Percentiles rank a stretch among this genome's conserved stretches.
phyloP scores from a whole-genome alignment of 208 protist genomes.

The Angomonas ambiguus region DNA sequence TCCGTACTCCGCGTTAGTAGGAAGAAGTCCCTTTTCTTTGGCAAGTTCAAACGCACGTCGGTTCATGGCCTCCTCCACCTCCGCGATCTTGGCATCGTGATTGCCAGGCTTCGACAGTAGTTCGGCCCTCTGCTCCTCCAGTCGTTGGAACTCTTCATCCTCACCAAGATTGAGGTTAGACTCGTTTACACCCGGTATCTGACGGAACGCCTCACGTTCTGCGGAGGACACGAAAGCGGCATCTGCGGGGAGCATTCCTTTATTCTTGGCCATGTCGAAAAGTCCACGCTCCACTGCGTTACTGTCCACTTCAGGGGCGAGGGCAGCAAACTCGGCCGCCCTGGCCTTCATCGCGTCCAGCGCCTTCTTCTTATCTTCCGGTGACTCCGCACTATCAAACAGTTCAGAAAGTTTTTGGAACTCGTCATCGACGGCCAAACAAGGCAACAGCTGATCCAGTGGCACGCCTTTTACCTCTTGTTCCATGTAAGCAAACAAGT shows the following conservation, averaged over 20 bases:
- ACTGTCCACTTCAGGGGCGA: constrained; percentile 12
- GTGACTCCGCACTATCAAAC: constrained; percentile 44
- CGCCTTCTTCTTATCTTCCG: constrained; percentile 37
- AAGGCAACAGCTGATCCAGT: constrained; percentile 53
- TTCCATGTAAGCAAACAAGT: constrained; percentile 42
- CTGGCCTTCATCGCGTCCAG: constrained; percentile 59
- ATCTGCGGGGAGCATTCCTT: not conserved
- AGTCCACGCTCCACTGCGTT: not conserved
- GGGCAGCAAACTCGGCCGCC: constrained; percentile 39
- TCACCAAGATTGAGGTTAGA: not conserved
- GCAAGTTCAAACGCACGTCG: constrained; percentile 52
- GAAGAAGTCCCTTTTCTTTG: constrained; percentile 9
- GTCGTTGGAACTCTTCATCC: constrained; percentile 18
- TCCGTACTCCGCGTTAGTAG: constrained; percentile 42
- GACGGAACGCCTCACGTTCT: not conserved
- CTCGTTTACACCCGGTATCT: not conserved
- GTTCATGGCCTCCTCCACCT: constrained; percentile 37
- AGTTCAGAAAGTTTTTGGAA: constrained; percentile 64
- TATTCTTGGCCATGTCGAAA: constrained; percentile 14
- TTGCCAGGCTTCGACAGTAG: constrained; percentile 9
- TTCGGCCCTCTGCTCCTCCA: constrained; percentile 56
- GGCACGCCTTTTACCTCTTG: constrained; percentile 60
- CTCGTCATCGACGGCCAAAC: constrained; percentile 56
- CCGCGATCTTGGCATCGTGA: constrained; percentile 25
- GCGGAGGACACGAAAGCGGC: not conserved